Evolutionary conservation across 2,329 filamentous ascomycete species (phyloP).

Genomic region (Stagonosporopsis tanaceti): DNA sequence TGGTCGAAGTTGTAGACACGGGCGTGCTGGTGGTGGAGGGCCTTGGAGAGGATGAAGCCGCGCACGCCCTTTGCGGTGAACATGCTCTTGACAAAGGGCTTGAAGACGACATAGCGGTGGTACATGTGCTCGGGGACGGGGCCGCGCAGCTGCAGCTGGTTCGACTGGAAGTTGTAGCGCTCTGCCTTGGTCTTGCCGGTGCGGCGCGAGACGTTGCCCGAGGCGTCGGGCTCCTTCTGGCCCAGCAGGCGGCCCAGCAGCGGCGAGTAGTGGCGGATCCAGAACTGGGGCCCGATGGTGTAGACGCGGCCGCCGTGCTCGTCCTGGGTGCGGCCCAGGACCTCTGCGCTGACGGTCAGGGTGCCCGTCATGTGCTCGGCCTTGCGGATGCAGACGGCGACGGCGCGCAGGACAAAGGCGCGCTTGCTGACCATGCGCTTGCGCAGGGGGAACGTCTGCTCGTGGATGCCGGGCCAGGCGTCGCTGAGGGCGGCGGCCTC

Average conservation of each 20-base stretch:
- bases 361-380: conserved; percentile 73
- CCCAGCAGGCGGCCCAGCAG: conserved; percentile 84
- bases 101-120: conserved; percentile 93
- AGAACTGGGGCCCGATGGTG: conserved; percentile 78
- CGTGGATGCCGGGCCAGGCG: conserved; percentile 72
- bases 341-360: conserved; percentile 76
- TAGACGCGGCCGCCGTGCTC: conserved; percentile 74
- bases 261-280: conserved; percentile 86
- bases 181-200: conserved; percentile 62
- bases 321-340: conserved; percentile 76
- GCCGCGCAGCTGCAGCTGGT: conserved; percentile 85
- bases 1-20: conserved; percentile 89
- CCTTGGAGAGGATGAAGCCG: conserved; percentile 81
- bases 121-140: conserved; percentile 83
- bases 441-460: conserved; percentile 74
- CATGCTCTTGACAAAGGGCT: conserved; percentile 87
- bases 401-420: conserved; percentile 77
- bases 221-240: conserved; percentile 61
- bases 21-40: conserved; percentile 87
- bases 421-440: conserved; percentile 88
- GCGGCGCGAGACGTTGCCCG: conserved; percentile 39
- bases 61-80: conserved; percentile 80
- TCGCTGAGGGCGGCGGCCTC: conserved; percentile 67
- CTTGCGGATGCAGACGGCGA: conserved; percentile 69
- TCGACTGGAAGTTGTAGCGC: conserved; percentile 91